These are phyloP conservation scores for Ophiosphaerella narmari DNA, from an alignment of 2,329 filamentous ascomycete genomes.

Conservation along the genomic window DNA sequence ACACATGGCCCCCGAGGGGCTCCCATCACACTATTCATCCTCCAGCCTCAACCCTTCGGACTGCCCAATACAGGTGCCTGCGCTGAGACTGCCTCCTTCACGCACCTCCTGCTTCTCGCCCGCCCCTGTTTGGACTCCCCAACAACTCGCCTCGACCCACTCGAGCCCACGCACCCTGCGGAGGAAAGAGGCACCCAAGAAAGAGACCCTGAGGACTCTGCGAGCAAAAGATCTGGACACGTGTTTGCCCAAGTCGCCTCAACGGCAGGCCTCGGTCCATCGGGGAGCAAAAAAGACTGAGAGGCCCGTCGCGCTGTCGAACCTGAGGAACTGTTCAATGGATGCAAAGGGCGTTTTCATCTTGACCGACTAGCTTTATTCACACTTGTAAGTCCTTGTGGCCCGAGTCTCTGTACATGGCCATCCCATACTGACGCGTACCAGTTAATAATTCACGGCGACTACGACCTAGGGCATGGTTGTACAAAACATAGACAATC, in stretches of 20 bases:
- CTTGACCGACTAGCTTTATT: background rate
- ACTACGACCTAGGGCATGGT: slow-evolving; percentile 1
- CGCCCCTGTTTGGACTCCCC: slow-evolving; percentile 12
- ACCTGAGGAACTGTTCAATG: slow-evolving; percentile 2
- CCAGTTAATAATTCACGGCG: slow-evolving; percentile 3
- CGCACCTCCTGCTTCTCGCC: slow-evolving; percentile 15
- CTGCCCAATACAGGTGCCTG: background rate
- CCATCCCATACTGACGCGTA: background rate
- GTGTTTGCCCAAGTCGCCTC: slow-evolving; percentile 37
- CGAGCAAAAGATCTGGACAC: slow-evolving; percentile 42
- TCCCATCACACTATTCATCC: background rate
- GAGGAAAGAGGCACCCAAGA: slow-evolving; percentile 28
- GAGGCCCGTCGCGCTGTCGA: background rate
- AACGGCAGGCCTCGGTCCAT: slow-evolving; percentile 36
- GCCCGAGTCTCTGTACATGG: background rate
- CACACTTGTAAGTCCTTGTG: background rate
- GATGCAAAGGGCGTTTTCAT: slow-evolving; percentile 7
- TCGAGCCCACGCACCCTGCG: slow-evolving; percentile 16
- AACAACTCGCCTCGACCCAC: slow-evolving; percentile 12
- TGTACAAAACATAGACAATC: background rate
- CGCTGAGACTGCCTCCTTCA: slow-evolving; percentile 3
- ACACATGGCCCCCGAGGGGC: background rate
- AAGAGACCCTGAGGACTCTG: slow-evolving; percentile 37
- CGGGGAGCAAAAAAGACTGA: background rate
- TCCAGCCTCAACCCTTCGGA: background rate